These are phyloP conservation scores for Lactifluus subvellereus DNA, from an alignment of 768 basidiomycete genomes.

Conservation along the genomic window DNA sequence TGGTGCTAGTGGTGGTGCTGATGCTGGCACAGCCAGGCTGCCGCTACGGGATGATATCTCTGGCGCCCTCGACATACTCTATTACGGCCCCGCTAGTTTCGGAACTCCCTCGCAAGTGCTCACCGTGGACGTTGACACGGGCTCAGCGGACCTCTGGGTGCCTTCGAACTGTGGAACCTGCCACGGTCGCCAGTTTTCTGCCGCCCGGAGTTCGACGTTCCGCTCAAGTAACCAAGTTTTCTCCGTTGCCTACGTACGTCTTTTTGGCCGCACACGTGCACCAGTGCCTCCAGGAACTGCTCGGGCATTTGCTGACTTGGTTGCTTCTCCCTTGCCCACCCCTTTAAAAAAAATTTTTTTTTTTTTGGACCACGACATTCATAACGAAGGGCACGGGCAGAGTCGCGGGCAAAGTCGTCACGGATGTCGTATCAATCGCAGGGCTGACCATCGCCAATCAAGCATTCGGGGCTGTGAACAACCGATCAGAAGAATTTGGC, in stretches of 20 bases:
- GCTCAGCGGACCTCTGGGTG: constrained; percentile 62
- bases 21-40: constrained; percentile 11
- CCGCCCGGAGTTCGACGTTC: constrained; percentile 40
- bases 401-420: constrained; percentile 44
- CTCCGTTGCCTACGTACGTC: constrained; percentile 41
- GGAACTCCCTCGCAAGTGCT: constrained; percentile 52
- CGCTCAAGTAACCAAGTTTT: constrained; percentile 31
- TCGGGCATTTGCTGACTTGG: background rate
- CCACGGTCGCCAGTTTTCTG: constrained; percentile 35
- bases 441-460: constrained; percentile 42
- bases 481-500: constrained; percentile 46
- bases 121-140: constrained; percentile 61
- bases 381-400: constrained; percentile 44
- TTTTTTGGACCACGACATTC: background rate
- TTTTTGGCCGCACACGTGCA: background rate
- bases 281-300: background rate
- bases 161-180: constrained; percentile 39
- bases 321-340: background rate
- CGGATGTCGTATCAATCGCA: constrained; percentile 48
- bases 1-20: background rate
- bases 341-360: background rate
- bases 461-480: constrained; percentile 48
- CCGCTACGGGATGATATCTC: constrained; percentile 38
- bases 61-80: constrained; percentile 40
- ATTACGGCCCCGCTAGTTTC: constrained; percentile 44